A percentile compares a stretch with the other conserved stretches of the same genome.
Evolutionary conservation across 176 grass and related monocot species (phyloP).

Genomic region (Sorghum bicolor): DNA sequence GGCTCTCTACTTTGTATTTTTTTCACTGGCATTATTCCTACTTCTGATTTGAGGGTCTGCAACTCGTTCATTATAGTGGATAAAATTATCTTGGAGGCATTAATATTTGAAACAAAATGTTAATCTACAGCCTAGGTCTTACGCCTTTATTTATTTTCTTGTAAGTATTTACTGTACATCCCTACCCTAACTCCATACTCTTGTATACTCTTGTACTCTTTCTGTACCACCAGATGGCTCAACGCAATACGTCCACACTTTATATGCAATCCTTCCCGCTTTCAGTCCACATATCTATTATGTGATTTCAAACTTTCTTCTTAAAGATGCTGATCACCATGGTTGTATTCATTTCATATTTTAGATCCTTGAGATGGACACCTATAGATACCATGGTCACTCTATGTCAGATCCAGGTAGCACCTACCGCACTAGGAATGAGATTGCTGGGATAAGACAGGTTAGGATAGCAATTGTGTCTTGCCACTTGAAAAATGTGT

Average conservation of each 20-base stretch:
- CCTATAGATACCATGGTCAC: constrained; percentile 91
- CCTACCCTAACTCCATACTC: not conserved
- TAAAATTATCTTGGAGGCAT: not conserved
- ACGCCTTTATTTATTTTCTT: not conserved
- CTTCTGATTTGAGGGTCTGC: not conserved
- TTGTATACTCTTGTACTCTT: not conserved
- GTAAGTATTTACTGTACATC: not conserved
- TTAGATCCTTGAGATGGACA: constrained; percentile 98
- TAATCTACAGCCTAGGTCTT: not conserved
- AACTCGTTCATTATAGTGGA: not conserved
- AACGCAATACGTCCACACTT: not conserved
- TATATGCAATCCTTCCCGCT: not conserved
- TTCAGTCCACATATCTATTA: not conserved
- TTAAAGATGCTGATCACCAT: not conserved
- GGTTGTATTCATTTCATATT: constrained; percentile 5
- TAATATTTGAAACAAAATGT: not conserved
- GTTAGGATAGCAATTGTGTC: constrained; percentile 14
- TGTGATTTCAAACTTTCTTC: not conserved
- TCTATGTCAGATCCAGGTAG: constrained; percentile 93
- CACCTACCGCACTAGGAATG: constrained; percentile 79
- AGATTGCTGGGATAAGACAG: constrained; percentile 76
- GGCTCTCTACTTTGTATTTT: not conserved
- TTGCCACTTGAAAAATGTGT: not conserved
- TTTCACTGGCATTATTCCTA: not conserved
- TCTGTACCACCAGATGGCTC: not conserved